Evolutionary conservation across 1,139 yeast species (phyloP).

Genomic region (Ashbya aceris): DNA sequence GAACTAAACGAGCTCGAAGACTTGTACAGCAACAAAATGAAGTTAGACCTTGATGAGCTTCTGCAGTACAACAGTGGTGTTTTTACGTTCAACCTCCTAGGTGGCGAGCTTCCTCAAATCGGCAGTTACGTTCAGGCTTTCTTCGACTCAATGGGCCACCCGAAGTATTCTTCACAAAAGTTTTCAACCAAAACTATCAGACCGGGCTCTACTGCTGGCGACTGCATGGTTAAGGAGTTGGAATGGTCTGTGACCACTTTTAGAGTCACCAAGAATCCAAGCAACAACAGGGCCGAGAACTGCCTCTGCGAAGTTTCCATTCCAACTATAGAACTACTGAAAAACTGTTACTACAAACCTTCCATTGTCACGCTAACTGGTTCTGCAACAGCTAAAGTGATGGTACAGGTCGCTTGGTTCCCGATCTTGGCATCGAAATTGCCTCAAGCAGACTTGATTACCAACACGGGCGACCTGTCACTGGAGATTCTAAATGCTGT

Average conservation of each 20-base stretch:
- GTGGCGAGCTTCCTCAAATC: constrained; percentile 45
- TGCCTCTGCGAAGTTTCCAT: constrained; percentile 54
- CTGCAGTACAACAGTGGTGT: constrained; percentile 64
- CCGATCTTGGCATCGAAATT: constrained; percentile 56
- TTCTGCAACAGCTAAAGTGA: constrained; percentile 39
- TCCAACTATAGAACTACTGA: constrained; percentile 60
- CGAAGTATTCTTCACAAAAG: constrained; percentile 48
- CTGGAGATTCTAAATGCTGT: constrained; percentile 57
- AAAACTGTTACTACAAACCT: constrained; percentile 55
- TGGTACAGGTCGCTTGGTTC: constrained; percentile 65
- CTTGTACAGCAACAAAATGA: constrained; percentile 40
- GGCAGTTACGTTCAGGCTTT: constrained; percentile 60
- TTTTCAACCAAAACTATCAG: constrained; percentile 35
- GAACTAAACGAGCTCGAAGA: constrained; percentile 34
- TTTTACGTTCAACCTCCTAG: constrained; percentile 54
- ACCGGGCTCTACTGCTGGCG: constrained; percentile 53
- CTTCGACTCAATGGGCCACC: constrained; percentile 64
- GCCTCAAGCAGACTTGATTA: constrained; percentile 66
- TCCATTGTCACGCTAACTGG: constrained; percentile 45
- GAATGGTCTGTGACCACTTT: constrained; percentile 62
- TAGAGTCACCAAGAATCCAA: constrained; percentile 48
- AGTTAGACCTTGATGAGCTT: constrained; percentile 55
- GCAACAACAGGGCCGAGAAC: constrained; percentile 47
- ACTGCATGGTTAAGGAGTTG: constrained; percentile 63
- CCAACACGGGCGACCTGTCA: constrained; percentile 67